These are phyloP conservation scores for Rhododendron kiyosumense DNA, from an alignment of 148 eudicot species.

Conservation along the genomic window DNA sequence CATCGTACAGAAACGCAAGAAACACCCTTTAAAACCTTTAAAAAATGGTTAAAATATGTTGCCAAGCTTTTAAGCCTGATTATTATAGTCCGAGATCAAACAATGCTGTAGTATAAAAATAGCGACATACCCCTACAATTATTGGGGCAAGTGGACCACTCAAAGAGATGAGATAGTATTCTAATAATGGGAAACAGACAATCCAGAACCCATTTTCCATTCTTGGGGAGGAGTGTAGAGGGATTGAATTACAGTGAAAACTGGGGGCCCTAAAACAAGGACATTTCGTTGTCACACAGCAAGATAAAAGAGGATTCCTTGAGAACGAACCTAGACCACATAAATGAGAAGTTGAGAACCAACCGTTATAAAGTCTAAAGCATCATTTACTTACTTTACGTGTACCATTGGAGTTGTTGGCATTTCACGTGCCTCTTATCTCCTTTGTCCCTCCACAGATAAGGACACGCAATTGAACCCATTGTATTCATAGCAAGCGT, in stretches of 20 bases:
- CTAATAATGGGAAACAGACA: not conserved
- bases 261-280: not conserved
- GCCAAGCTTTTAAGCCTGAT: not conserved
- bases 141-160: not conserved
- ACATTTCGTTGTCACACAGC: not conserved
- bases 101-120: not conserved
- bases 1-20: not conserved
- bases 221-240: not conserved
- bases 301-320: not conserved
- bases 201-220: not conserved
- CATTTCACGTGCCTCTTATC: conserved; percentile 3
- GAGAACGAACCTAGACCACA: not conserved
- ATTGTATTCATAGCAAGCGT: not conserved
- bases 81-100: not conserved
- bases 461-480: not conserved
- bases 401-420: not conserved
- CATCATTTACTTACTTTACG: not conserved
- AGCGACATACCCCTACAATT: not conserved
- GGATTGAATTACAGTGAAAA: not conserved
- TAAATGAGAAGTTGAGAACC: not conserved
- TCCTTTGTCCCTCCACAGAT: not conserved
- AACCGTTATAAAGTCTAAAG: not conserved
- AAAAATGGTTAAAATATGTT: not conserved
- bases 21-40: not conserved
- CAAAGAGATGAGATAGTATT: not conserved